Evolutionary conservation across 352 stramenopile species (phyloP).

Genomic region (Pythium myriotylum): DNA sequence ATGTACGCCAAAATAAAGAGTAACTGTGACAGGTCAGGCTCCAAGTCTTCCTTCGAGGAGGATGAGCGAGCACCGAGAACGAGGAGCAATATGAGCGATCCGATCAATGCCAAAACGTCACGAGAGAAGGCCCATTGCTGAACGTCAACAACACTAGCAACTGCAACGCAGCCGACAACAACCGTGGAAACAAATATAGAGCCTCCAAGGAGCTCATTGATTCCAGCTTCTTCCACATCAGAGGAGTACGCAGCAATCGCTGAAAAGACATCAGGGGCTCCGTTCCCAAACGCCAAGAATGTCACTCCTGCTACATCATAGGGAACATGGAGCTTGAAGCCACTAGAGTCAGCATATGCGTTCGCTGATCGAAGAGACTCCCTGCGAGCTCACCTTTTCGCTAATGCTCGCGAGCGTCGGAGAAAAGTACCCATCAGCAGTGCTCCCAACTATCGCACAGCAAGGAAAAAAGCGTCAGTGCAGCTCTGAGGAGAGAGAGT

Average conservation of each 20-base stretch:
- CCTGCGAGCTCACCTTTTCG: conserved; percentile 63
- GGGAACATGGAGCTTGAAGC: conserved; percentile 65
- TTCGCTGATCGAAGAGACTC: not conserved
- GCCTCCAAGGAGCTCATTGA: conserved; percentile 94
- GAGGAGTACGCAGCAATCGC: conserved; percentile 87
- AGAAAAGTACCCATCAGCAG: conserved; percentile 98
- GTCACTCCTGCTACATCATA: conserved; percentile 96
- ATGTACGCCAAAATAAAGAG: conserved; percentile 55
- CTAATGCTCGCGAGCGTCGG: conserved; percentile 96
- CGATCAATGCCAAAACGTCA: conserved; percentile 58
- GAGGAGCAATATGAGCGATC: conserved; percentile 52
- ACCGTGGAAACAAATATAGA: conserved; percentile 96
- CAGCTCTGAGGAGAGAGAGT: not conserved
- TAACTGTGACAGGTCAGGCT: conserved; percentile 36
- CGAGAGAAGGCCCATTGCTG: conserved; percentile 68
- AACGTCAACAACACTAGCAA: conserved; percentile 68
- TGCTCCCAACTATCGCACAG: conserved; percentile 87
- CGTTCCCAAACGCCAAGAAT: conserved; percentile 97
- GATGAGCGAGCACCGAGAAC: conserved; percentile 8
- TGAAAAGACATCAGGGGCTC: conserved; percentile 96
- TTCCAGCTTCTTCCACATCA: conserved; percentile 66
- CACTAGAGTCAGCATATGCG: conserved; percentile 2
- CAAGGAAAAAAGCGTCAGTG: not conserved
- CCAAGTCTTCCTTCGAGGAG: conserved; percentile 10
- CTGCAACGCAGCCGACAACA: conserved; percentile 88